Evolutionary conservation across 352 stramenopile species (phyloP).

Genomic region (Phytophthora ramorum): DNA sequence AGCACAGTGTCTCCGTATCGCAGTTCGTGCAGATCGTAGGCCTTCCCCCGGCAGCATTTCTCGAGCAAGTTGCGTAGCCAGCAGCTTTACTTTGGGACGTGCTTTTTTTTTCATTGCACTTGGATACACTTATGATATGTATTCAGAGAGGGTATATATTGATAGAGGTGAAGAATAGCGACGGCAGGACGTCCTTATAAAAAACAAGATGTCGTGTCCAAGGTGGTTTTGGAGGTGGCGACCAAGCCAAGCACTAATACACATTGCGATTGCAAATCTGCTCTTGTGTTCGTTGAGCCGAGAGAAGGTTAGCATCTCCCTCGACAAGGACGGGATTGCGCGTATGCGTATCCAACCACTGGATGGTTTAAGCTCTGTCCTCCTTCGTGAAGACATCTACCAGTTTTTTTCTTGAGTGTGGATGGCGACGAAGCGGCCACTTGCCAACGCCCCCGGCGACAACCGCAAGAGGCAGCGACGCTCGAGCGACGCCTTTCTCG

Average conservation of each 20-base stretch:
- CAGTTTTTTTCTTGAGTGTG: constrained; percentile 59
- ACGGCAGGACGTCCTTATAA: constrained; percentile 20
- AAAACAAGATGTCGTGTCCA: constrained; percentile 1
- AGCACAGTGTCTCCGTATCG: constrained; percentile 17
- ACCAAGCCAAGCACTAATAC: constrained; percentile 33
- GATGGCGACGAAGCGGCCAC: constrained; percentile 31
- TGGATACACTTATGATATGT: constrained; percentile 6
- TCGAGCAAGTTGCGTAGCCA: constrained; percentile 16
- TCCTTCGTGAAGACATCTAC: constrained; percentile 60
- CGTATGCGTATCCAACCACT: constrained; percentile 79
- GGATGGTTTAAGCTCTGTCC: constrained; percentile 89
- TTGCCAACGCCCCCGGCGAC: background rate
- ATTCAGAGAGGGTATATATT: constrained; percentile 37
- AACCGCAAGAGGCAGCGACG: constrained; percentile 26
- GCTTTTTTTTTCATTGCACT: no score
- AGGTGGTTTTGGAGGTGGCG: constrained; percentile 43
- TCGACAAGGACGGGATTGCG: constrained; percentile 94
- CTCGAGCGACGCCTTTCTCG: constrained; percentile 10
- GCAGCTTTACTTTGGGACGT: constrained; percentile 15
- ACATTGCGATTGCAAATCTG: background rate
- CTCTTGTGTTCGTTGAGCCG: constrained; percentile 94
- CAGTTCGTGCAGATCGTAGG: constrained; percentile 29
- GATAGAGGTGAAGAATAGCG: constrained; percentile 24
- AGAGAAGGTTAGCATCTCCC: constrained; percentile 96
- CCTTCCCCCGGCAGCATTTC: constrained; percentile 20